Base-by-base conservation (phyloP, 106 monocot genomes). In the Iris macrosiphon region DNA sequence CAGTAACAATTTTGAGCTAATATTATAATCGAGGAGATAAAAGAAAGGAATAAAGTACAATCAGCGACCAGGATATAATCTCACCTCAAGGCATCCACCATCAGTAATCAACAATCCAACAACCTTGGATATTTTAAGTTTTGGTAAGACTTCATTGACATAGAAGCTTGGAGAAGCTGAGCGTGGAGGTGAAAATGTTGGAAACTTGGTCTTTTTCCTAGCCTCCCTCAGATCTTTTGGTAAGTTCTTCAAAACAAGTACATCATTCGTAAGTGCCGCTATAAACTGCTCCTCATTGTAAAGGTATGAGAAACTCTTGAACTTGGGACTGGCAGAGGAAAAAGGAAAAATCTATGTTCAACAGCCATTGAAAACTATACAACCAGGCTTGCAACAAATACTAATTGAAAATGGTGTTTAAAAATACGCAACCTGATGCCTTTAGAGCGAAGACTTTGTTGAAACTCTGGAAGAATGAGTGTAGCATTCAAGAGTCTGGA, bases 81-180 rank as follows among this genome's bases (percentile, higher is more conserved):
- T 40, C 58, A 90, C 89, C 89, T 91, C 64, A 62, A 91, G 85
- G 60, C 90, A 91, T 59, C 81, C 75, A 59, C 90, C 89, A 66
- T 65, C 49, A 27, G 53, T 65, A 33, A 91, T 68, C 23, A 78
- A 26, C 45, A 91, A 55, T 18, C 81, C 72, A 51, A 91, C 67
- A 72, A 63, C 85, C 66, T 85, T 91, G 50, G 85, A 75, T 67
- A 59, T 24, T 57, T 72, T 78, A 29, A 91, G 65, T 61, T 70
- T 78, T 8, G 90, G 90, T 48, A 91, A 60, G 38, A 81, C 81
- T 63, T 80, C 72, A 42, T 39, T 49, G 17, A 75, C 46, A 61
- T 81, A 91, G 40, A 74, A 85, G 48, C 44, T 51, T 54, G 81
- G 66, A 12, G 81, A 55, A 37, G 78, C 70, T 12, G 69, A 72